Conservation (phyloP, 371 early-diverging fungal species). For the Modicella reniformis region DNA sequence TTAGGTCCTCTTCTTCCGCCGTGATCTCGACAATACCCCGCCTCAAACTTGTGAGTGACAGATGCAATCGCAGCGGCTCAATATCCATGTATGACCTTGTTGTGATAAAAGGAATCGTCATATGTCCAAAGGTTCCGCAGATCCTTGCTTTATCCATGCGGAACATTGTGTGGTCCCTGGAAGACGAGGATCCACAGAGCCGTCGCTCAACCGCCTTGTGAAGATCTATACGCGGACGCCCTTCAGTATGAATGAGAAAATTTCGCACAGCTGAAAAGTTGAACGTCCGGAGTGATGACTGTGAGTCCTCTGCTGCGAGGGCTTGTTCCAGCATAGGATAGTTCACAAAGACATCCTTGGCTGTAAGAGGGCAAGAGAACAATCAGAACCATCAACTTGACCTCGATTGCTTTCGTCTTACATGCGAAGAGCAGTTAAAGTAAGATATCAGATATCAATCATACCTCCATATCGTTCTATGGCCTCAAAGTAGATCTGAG, state of each 20-base stretch:
- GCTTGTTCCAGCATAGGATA: constrained; percentile 81
- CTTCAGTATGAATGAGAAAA: constrained; percentile 74
- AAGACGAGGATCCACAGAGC: constrained; percentile 5
- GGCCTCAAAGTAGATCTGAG: constrained; percentile 38
- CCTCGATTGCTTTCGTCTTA: not conserved
- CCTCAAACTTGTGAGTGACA: constrained; percentile 74
- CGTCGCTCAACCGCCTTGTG: constrained; percentile 56
- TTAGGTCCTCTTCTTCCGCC: constrained; percentile 62
- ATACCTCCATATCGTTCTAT: constrained; percentile 32
- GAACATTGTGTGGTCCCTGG: constrained; percentile 37
- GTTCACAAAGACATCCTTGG: constrained; percentile 78
- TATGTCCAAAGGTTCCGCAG: constrained; percentile 77
- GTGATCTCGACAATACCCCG: constrained; percentile 72
- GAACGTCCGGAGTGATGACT: constrained; percentile 1
- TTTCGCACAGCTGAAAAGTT: constrained; percentile 64
- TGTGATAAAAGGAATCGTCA: constrained; percentile 79
- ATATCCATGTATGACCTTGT: constrained; percentile 82
- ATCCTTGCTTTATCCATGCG: constrained; percentile 72
- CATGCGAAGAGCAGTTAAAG: no score
- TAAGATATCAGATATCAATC: no score
- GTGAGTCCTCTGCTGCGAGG: constrained; percentile 56
- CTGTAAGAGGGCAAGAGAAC: constrained; percentile 43
- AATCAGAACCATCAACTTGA: not conserved
- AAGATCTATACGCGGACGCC: constrained; percentile 67
- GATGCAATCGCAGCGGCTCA: constrained; percentile 70